Conservation (phyloP, 1,284 basidiomycete species). For the Trichosporon inkin region DNA sequence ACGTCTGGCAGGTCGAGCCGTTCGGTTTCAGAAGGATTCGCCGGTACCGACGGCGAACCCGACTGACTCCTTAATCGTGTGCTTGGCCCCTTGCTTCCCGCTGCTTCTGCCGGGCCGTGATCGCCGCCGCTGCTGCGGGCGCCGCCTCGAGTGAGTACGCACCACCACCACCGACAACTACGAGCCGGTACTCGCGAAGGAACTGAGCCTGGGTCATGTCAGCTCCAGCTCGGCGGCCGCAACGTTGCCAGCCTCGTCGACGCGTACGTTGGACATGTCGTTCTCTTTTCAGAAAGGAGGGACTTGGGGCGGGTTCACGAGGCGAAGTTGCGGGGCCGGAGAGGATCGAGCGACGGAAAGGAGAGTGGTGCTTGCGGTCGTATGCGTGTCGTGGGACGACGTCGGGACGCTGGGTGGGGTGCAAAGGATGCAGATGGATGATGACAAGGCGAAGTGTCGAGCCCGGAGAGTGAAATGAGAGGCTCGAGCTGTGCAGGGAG, state of each 20-base stretch:
- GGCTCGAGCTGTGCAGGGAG: conserved; percentile 4
- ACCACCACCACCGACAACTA: conserved; percentile 97
- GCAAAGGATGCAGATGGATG: neutral
- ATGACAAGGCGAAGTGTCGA: neutral
- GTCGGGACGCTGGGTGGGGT: neutral
- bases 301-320: neutral
- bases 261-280: conserved; percentile 18
- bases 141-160: conserved; percentile 42
- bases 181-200: conserved; percentile 91
- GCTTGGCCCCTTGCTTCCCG: neutral
- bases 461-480: conserved; percentile 1
- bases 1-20: no score
- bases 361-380: no score
- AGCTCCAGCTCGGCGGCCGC: neutral
- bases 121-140: neutral
- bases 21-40: no score
- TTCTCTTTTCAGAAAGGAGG: neutral
- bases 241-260: neutral
- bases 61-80: neutral
- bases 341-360: neutral
- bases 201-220: conserved; percentile 67
- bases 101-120: neutral
- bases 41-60: no score
- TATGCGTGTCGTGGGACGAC: neutral
- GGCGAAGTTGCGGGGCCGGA: neutral